Evolutionary conservation across 176 grass and related monocot species (phyloP).

Genomic region (Hordeum marinum): DNA sequence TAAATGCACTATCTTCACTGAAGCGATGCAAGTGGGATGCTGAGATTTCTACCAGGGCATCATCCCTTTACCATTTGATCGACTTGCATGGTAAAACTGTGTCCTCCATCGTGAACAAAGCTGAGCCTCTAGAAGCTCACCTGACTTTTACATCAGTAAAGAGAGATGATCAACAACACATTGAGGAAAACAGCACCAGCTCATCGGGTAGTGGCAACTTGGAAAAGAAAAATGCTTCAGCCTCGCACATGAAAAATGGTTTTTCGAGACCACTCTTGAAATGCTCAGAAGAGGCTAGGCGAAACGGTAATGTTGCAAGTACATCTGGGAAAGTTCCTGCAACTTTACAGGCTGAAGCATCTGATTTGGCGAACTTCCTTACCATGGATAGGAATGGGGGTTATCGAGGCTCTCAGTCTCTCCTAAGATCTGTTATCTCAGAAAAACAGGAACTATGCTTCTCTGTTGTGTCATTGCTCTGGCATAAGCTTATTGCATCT

Average conservation of each 20-base stretch:
- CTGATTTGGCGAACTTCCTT: constrained; percentile 92
- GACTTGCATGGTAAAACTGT: constrained; percentile 96
- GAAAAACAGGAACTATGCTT: constrained; percentile 96
- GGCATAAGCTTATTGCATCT: constrained; percentile 91
- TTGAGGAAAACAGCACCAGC: constrained; percentile 32
- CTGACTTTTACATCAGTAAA: constrained; percentile 51
- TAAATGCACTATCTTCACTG: constrained; percentile 75
- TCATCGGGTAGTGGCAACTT: constrained; percentile 25
- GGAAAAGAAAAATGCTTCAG: constrained; percentile 45
- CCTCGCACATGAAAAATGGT: constrained; percentile 44
- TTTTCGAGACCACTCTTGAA: constrained; percentile 45
- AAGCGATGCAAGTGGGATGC: constrained; percentile 85
- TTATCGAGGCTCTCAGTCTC: constrained; percentile 65
- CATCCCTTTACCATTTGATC: constrained; percentile 95
- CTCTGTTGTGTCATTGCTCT: constrained; percentile 94
- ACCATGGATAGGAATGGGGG: constrained; percentile 93
- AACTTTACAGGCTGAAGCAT: constrained; percentile 82
- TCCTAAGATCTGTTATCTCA: constrained; percentile 78
- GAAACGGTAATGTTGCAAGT: constrained; percentile 52
- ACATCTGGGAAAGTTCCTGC: constrained; percentile 68
- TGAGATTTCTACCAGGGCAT: constrained; percentile 82
- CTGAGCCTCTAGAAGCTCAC: constrained; percentile 85
- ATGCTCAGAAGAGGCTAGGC: constrained; percentile 32
- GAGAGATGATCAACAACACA: constrained; percentile 44
- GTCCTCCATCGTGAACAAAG: constrained; percentile 96